Conservation (phyloP, 345 rosid genomes). For the Dimocarpus longan region DNA sequence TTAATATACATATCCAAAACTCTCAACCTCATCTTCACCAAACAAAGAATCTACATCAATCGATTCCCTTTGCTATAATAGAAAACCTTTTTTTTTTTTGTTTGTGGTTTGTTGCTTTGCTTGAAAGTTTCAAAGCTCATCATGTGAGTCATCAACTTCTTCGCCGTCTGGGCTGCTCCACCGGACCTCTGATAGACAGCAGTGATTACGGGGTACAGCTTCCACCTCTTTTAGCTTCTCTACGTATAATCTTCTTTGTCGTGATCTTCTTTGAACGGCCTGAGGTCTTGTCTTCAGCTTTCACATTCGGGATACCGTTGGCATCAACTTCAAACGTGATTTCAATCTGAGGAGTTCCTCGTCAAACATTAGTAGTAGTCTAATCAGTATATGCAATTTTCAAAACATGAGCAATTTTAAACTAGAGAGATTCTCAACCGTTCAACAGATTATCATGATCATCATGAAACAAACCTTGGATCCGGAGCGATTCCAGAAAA, state of each 20-base stretch:
- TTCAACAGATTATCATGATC: background rate
- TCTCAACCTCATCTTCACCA: slow-evolving; percentile 3
- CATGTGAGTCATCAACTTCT: background rate
- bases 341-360: slow-evolving; percentile 2
- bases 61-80: background rate
- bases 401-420: too few relatives aligned
- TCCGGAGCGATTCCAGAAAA: slow-evolving; percentile 3
- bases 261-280: slow-evolving; percentile 4
- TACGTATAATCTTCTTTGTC: slow-evolving; percentile 29
- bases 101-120: background rate
- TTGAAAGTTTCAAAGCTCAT: background rate
- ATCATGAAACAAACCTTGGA: slow-evolving; percentile 8
- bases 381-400: background rate
- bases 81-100: background rate
- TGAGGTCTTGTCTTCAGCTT: slow-evolving; percentile 10
- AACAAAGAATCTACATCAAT: background rate
- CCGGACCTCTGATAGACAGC: background rate
- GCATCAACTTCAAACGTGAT: slow-evolving; percentile 17
- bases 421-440: background rate
- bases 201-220: slow-evolving; percentile 25
- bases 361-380: background rate
- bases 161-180: background rate
- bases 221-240: slow-evolving; percentile 30
- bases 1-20: background rate
- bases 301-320: slow-evolving; percentile 9